Conservation (phyloP, 352 stramenopile genomes). For the Pythium phragmiticola region DNA sequence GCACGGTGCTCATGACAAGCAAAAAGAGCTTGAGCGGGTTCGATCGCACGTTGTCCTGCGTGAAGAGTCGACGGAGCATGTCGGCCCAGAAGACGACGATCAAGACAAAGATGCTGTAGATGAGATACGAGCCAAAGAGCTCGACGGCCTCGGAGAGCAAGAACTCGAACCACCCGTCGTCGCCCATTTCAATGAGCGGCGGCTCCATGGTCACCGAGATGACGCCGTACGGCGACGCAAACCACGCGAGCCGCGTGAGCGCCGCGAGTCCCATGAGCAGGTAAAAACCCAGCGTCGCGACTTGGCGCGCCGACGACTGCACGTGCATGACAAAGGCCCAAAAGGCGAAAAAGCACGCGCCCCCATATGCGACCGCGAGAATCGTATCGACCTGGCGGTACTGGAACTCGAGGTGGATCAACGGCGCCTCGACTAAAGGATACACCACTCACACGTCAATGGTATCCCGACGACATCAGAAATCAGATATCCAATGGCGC, state of each 20-base stretch:
- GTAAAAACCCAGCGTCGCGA: conserved; percentile 81
- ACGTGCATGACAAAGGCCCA: conserved; percentile 76
- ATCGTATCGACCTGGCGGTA: conserved; percentile 82
- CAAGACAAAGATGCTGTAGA: conserved; percentile 97
- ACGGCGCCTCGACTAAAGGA: conserved; percentile 24
- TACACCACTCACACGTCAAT: not conserved
- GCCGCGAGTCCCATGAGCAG: conserved; percentile 67
- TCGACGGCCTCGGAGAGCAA: conserved; percentile 88
- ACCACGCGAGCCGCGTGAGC: conserved; percentile 69
- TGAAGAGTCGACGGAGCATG: conserved; percentile 93
- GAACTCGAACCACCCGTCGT: conserved; percentile 62
- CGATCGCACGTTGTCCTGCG: conserved; percentile 63
- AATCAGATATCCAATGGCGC: not conserved
- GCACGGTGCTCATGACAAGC: conserved; percentile 58
- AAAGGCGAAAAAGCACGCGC: conserved; percentile 77
- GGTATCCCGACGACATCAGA: not conserved
- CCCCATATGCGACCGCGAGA: conserved; percentile 69
- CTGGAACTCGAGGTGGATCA: conserved; percentile 76
- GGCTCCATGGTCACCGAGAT: conserved; percentile 68
- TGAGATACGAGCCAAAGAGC: conserved; percentile 89
- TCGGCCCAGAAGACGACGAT: conserved; percentile 98
- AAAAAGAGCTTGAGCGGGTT: conserved; percentile 91
- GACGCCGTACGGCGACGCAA: conserved; percentile 71
- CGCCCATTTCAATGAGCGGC: conserved; percentile 52
- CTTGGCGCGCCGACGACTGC: conserved; percentile 51